Evolutionary conservation across 306 rosid genomes (phyloP).

Genomic region (Benincasa hispida): DNA sequence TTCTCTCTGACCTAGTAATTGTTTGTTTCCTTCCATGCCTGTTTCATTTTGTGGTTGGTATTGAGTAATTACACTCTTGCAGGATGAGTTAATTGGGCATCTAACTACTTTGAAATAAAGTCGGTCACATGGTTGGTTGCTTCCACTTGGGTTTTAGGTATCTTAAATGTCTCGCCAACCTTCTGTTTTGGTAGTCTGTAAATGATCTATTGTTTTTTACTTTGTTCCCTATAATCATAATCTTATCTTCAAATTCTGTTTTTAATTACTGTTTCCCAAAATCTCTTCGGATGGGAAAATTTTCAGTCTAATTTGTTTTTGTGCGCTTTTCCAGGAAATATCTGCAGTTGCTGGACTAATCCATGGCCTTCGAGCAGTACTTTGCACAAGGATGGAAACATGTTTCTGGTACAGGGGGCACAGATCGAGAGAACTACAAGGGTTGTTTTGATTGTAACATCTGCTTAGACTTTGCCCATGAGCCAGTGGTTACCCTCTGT

Average conservation of each 20-base stretch:
- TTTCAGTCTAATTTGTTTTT: not conserved
- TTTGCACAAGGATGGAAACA: constrained; percentile 38
- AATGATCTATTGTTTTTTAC: not conserved
- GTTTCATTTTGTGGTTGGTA: not conserved
- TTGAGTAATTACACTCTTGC: not conserved
- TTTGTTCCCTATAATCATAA: not conserved
- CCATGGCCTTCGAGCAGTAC: constrained; percentile 56
- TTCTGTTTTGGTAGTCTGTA: not conserved
- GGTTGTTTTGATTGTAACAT: constrained; percentile 83
- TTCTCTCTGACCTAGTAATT: not conserved
- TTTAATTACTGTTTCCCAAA: not conserved
- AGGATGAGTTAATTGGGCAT: not conserved
- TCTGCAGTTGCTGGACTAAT: constrained; percentile 9
- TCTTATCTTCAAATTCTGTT: not conserved
- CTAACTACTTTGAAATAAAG: not conserved
- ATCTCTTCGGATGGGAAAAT: too few relatives aligned
- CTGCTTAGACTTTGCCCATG: constrained; percentile 67
- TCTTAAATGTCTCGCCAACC: not conserved
- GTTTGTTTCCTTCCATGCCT: not conserved
- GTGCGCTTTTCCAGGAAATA: not conserved
- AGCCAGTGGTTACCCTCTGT: constrained; percentile 84
- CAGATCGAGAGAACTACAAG: constrained; percentile 31
- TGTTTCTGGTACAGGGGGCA: constrained; percentile 13
- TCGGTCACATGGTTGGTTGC: not conserved
- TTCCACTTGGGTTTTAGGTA: not conserved